phyloP scores from a whole-genome alignment of 1,284 basidiomycete genomes.

The Lentinus polychrous region DNA sequence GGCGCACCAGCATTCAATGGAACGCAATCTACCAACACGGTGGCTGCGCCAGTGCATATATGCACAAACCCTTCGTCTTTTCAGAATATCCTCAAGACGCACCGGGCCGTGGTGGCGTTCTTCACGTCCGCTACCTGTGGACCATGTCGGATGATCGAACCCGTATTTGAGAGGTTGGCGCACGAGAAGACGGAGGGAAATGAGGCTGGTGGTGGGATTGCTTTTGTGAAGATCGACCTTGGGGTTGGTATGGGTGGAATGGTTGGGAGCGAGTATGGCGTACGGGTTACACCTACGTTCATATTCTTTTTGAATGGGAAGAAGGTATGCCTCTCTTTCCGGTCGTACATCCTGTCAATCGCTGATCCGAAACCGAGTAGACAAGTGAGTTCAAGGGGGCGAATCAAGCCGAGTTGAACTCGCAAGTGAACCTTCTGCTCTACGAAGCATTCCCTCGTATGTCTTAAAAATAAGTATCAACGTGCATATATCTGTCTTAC shows the following conservation, averaged over 20 bases:
- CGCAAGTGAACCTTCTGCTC: constrained; percentile 66
- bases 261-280: constrained; percentile 58
- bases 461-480: constrained; percentile 28
- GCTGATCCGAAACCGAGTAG: constrained; percentile 27
- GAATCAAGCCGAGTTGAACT: constrained; percentile 55
- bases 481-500: neutral
- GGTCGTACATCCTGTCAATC: neutral
- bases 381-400: constrained; percentile 71
- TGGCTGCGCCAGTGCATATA: constrained; percentile 58
- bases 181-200: constrained; percentile 30
- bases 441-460: constrained; percentile 73
- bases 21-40: constrained; percentile 34
- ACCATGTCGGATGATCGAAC: constrained; percentile 59
- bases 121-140: constrained; percentile 61
- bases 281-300: constrained; percentile 83
- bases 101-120: constrained; percentile 53
- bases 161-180: constrained; percentile 51
- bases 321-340: constrained; percentile 41
- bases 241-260: constrained; percentile 54
- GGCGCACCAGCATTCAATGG: constrained; percentile 14
- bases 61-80: constrained; percentile 52
- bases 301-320: constrained; percentile 74
- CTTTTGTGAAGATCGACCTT: constrained; percentile 79
- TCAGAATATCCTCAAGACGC: constrained; percentile 38
- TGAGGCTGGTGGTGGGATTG: constrained; percentile 35